Base-by-base conservation (phyloP, 2,329 filamentous ascomycete genomes). In the Biscogniauxia marginata region DNA sequence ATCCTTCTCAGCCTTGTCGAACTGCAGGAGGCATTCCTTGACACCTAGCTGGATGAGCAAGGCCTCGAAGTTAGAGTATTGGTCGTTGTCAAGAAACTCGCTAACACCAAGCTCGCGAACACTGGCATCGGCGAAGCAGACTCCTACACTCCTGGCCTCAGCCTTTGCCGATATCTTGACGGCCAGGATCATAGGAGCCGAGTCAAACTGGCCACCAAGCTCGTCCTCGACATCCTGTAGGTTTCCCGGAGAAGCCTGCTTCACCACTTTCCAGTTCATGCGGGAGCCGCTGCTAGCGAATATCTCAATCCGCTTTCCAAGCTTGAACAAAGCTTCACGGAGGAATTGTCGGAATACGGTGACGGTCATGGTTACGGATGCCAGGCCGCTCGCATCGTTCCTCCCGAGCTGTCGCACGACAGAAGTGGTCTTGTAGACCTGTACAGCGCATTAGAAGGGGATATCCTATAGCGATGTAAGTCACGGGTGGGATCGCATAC, bases 81-180 rank as follows among this genome's bases (percentile, higher is more conserved):
- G 81, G 70, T 99, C 95, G 69, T 98, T 99, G 79, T 99, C 95
- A n/a, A 96, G 84, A 63, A 99, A 99, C 71, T 99, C 96, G 78
- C 91, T 96, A 53, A 99, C 92, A 7, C 95, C 95, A 2, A 99
- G 82, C 77, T 99, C 95, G 51, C 95, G 84, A 22, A 98, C 93
- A 63, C 91, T 97, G 1, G 96, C 95, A 78, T 99, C 95, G 7
- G 95, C 96, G 70, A 99, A 99, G 75, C 95, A 98, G 4, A 99
- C 93, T 7, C 95, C 95, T 0, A 99, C 89, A 62, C 84, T 90
- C 47, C 95, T 84, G 5, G 89, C 90, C 71, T 98, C 93, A 1
- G 91, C 90, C 70, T 90, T 96, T n/a, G 91, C 86, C 0, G 90
- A 89, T 21, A 98, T 87, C 73, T 97, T 98, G 70, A 99, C 91